Percentiles rank a stretch among this genome's conserved stretches.
Evolutionary conservation across 352 stramenopile species (phyloP).

Genomic region (Plasmopara muralis): DNA sequence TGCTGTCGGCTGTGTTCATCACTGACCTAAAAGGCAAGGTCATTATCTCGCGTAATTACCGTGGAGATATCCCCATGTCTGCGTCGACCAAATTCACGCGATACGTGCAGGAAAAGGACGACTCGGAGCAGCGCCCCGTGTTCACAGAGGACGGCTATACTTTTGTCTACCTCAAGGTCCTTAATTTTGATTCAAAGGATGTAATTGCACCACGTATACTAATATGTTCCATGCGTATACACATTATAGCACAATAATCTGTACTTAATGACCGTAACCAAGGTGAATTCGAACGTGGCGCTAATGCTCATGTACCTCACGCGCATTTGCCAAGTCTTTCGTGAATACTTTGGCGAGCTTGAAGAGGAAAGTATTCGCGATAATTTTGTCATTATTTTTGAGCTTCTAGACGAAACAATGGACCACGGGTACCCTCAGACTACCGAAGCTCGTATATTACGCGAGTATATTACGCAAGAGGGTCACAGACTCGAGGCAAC

Average conservation of each 20-base stretch:
- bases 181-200: neutral
- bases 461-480: conserved; percentile 97
- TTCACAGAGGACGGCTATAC: conserved; percentile 92
- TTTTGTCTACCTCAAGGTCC: conserved; percentile 92
- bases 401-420: conserved; percentile 99
- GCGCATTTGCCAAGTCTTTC: conserved; percentile 92
- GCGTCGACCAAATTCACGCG: conserved; percentile 86
- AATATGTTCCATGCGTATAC: conserved; percentile 9
- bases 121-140: conserved; percentile 90
- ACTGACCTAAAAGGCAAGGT: conserved; percentile 99
- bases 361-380: conserved; percentile 99
- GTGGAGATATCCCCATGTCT: conserved; percentile 96
- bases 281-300: conserved; percentile 98
- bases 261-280: conserved; percentile 98
- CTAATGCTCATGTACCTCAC: conserved; percentile 94
- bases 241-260: conserved; percentile 94
- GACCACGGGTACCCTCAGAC: conserved; percentile 99
- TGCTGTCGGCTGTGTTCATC: conserved; percentile 98
- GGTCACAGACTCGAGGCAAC: conserved; percentile 92
- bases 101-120: conserved; percentile 92
- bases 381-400: conserved; percentile 99
- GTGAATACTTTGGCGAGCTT: conserved; percentile 99
- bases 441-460: conserved; percentile 80
- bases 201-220: conserved; percentile 4
- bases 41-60: conserved; percentile 99